Conservation (phyloP, 352 stramenopile genomes). For the Globisporangium apiculatum region DNA sequence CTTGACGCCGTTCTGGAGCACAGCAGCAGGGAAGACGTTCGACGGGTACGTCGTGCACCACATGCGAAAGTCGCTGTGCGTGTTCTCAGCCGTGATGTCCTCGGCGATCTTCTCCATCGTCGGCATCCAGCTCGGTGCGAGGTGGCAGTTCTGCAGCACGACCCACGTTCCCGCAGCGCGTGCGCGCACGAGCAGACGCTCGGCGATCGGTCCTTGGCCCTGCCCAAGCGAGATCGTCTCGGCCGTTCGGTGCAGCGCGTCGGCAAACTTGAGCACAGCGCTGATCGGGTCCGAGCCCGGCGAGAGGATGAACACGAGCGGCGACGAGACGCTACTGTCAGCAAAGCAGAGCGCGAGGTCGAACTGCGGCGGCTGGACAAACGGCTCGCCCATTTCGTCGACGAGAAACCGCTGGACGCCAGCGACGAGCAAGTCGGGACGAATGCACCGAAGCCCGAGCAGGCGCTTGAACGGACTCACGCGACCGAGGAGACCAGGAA, state of each 20-base stretch:
- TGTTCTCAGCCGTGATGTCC: conserved; percentile 74
- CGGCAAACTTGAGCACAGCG: conserved; percentile 86
- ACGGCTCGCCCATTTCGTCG: conserved; percentile 85
- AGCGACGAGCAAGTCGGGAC: conserved; percentile 81
- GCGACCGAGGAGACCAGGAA: conserved; percentile 52
- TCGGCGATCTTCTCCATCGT: conserved; percentile 91
- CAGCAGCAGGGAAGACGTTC: conserved; percentile 89
- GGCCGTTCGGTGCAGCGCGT: conserved; percentile 62
- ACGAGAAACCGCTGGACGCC: conserved; percentile 89
- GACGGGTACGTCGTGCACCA: conserved; percentile 95
- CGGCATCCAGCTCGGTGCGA: conserved; percentile 91
- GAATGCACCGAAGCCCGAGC: conserved; percentile 73
- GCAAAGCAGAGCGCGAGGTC: conserved; percentile 85
- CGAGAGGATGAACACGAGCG: conserved; percentile 91
- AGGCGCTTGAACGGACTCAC: conserved; percentile 73
- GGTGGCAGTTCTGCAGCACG: conserved; percentile 89
- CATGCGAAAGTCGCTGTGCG: conserved; percentile 85
- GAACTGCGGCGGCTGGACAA: conserved; percentile 89
- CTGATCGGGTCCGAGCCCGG: conserved; percentile 89
- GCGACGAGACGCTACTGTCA: conserved; percentile 80
- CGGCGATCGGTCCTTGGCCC: conserved; percentile 88
- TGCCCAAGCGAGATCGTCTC: conserved; percentile 91
- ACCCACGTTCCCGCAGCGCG: conserved; percentile 85
- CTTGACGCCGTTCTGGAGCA: conserved; percentile 95
- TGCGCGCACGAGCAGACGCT: conserved; percentile 82